phyloP scores from a whole-genome alignment of 306 rosid species.

The Castanea crenata region DNA sequence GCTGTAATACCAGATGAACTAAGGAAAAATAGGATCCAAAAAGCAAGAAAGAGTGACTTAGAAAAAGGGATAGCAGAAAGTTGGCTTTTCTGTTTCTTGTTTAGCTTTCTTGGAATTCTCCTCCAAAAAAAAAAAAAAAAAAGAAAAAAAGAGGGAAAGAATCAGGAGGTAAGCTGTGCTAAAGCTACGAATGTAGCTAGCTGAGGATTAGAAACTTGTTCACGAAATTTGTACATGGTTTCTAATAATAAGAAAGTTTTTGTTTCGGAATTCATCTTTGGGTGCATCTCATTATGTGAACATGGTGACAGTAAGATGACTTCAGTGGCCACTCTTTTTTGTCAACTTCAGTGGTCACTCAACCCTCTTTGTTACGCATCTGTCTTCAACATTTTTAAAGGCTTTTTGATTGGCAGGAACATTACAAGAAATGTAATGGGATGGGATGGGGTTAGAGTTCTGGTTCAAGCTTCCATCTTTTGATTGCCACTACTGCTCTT shows the following conservation, averaged over 20 bases:
- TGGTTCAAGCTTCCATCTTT: background rate
- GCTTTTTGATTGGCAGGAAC: too few species aligned
- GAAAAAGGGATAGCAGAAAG: background rate
- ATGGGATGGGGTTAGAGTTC: background rate
- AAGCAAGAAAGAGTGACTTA: background rate
- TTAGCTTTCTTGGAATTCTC: background rate
- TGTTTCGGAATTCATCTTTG: background rate
- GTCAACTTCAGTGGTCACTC: background rate
- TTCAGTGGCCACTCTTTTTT: background rate
- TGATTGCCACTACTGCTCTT: too few species aligned
- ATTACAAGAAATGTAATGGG: background rate
- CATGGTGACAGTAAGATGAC: background rate
- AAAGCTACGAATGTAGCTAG: background rate
- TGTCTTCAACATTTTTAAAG: too few species aligned
- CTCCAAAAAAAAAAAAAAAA: background rate
- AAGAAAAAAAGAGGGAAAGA: background rate
- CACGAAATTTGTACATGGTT: background rate
- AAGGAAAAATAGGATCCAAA: constrained; percentile 30
- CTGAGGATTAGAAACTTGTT: background rate
- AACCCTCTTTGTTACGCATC: background rate
- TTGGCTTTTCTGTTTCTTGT: background rate
- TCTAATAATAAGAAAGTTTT: background rate
- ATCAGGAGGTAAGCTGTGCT: background rate
- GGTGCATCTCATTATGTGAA: background rate
- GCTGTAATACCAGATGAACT: constrained; percentile 9